Conservation (phyloP, 108 stramenopile species). For the Nannochloropsis gaditana region DNA sequence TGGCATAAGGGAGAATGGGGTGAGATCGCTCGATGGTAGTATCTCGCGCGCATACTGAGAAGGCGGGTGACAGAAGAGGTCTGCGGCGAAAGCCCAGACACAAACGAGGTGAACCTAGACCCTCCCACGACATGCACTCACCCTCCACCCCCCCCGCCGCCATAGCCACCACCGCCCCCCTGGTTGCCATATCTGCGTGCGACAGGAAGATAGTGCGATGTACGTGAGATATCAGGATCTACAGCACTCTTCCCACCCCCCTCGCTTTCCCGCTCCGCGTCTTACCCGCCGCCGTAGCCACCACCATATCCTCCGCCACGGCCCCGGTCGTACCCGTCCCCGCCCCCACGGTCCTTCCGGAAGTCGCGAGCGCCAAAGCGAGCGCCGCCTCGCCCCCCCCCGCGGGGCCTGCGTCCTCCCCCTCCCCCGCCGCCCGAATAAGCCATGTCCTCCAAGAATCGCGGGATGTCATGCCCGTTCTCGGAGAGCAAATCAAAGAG, state of each 20-base stretch:
- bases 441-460: conserved; percentile 41
- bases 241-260: neutral
- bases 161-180: conserved; percentile 27
- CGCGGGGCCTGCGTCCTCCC: conserved; percentile 34
- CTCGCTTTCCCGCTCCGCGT: neutral
- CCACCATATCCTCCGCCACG: conserved; percentile 24
- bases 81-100: too few relatives aligned
- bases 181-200: conserved; percentile 29
- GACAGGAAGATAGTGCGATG: neutral
- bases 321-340: conserved; percentile 29
- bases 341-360: conserved; percentile 47
- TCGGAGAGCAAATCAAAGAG: conserved; percentile 51
- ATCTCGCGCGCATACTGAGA: too few relatives aligned
- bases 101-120: too few relatives aligned
- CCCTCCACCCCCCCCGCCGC: conserved; percentile 25
- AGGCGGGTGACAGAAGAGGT: too few relatives aligned
- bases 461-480: conserved; percentile 50
- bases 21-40: neutral
- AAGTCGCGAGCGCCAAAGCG: conserved; percentile 46
- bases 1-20: neutral
- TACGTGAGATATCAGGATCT: too few relatives aligned
- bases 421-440: conserved; percentile 43
- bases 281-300: neutral
- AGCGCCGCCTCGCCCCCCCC: conserved; percentile 26
- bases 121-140: neutral